phyloP scores from a whole-genome alignment of 2,329 filamentous ascomycete species.

The Akanthomyces lecanii region DNA sequence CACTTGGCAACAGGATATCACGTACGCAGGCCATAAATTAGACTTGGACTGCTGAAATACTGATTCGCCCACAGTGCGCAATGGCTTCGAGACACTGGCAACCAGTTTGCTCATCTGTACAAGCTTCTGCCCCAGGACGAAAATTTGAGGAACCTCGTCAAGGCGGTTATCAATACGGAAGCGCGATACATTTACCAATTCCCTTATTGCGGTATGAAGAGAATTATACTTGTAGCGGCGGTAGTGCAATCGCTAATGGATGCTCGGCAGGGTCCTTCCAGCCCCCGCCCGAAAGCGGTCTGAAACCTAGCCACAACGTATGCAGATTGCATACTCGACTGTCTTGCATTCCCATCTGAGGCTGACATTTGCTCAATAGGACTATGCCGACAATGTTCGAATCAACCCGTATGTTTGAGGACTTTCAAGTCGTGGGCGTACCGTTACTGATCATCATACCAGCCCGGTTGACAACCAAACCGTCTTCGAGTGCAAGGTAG shows the following conservation, averaged over 20 bases:
- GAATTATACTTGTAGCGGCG: not conserved
- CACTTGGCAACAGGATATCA: conserved; percentile 22
- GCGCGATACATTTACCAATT: conserved; percentile 61
- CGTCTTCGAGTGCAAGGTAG: conserved; percentile 28
- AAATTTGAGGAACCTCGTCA: conserved; percentile 63
- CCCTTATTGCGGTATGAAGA: conserved; percentile 61
- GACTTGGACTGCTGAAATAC: not conserved
- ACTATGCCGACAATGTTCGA: conserved; percentile 22
- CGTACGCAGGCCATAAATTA: conserved; percentile 17
- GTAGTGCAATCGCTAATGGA: not conserved
- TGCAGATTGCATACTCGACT: not conserved
- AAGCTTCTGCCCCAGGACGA: conserved; percentile 52
- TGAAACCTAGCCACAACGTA: conserved; percentile 25
- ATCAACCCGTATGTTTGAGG: conserved; percentile 24
- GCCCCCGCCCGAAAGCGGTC: conserved; percentile 69
- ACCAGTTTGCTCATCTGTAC: conserved; percentile 67
- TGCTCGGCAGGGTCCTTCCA: conserved; percentile 68
- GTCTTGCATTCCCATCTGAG: not conserved
- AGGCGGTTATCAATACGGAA: conserved; percentile 69
- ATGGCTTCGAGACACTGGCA: conserved; percentile 81
- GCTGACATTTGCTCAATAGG: conserved; percentile 9
- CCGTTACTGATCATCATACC: not conserved
- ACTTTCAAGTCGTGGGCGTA: not conserved
- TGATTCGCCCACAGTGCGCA: conserved; percentile 22
- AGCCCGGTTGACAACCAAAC: conserved; percentile 26